Base-by-base conservation (phyloP, 2,329 filamentous ascomycete genomes). In the Trichophyton schoenleinii region DNA sequence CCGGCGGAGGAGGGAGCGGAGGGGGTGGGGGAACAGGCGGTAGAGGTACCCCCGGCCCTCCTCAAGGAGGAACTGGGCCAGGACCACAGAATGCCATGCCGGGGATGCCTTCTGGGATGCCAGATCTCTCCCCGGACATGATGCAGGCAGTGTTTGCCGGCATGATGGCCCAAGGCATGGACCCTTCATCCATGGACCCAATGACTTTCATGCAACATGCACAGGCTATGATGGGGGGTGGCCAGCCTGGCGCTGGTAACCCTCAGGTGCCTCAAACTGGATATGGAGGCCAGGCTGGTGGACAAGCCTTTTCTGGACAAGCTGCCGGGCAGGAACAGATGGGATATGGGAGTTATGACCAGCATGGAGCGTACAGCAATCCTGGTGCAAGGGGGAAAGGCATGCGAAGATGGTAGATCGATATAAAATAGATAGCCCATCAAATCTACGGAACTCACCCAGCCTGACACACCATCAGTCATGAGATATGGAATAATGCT, bases 121-220 rank as follows among this genome's bases (percentile, higher is more conserved):
- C 79, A 25, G 78, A 80, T 59, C 79, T 80, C 70, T 73, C 75
- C 36, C 73, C 75, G 1, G 79, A 82, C 62, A 82, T 83, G 76
- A 81, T 83, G 79, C 79, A 82, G 72, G 77, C 79, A 63, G 83
- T 84, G 78, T 75, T 83, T 64, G 74, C 77, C 34, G 75, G 77
- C 66, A 80, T 82, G 75, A 79, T 80, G 72, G 72, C 77, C 46
- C 77, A 80, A 62, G 81, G 81, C 7, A 72, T 82, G 61, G 79
- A 82, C 65, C 79, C 80, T 1, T 74, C 74, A 6, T 73, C 78
- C 57, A 79, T 83, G 75, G 79, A 81, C 65, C 80, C 80, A 4
- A 75, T 76, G 67, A 72, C 76, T 22, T 81, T 83, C 64, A 80
- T 82, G 78, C 77, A 78, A 64, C 75, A 78, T 68, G 76, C 79